Percentiles rank a stretch among this genome's conserved stretches.
Conservation (phyloP, 2,329 filamentous ascomycete species). For the Pestalotiopsis sp. region DNA sequence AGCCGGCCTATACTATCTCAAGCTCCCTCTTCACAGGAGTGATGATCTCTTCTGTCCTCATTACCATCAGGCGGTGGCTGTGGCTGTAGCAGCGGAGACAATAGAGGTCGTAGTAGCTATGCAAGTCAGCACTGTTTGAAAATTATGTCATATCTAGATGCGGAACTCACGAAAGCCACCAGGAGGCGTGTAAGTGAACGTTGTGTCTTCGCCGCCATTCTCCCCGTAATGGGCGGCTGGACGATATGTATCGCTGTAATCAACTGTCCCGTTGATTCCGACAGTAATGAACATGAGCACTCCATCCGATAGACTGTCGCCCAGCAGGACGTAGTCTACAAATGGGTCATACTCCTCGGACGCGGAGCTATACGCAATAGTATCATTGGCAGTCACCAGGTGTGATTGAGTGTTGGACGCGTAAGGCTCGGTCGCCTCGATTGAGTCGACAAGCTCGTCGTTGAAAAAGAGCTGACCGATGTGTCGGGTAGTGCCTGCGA, state of each 20-base stretch:
- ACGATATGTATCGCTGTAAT: conserved; percentile 20
- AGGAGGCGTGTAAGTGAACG: too few relatives aligned
- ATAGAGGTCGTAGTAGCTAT: too few relatives aligned
- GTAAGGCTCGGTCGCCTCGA: conserved; percentile 52
- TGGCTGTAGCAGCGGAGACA: too few relatives aligned
- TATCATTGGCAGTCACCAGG: conserved; percentile 38
- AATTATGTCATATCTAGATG: too few relatives aligned
- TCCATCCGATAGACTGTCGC: conserved; percentile 51
- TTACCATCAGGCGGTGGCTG: too few relatives aligned
- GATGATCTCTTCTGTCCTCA: too few relatives aligned
- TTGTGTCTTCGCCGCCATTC: conserved; percentile 19
- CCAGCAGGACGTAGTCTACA: conserved; percentile 58
- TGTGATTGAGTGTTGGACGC: conserved; percentile 53
- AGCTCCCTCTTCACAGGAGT: too few relatives aligned
- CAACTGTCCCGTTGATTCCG: conserved; percentile 44
- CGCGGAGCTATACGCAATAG: too few relatives aligned
- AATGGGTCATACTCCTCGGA: conserved; percentile 42
- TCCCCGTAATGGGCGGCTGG: conserved; percentile 24
- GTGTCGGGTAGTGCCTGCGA: conserved; percentile 54
- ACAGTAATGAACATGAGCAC: conserved; percentile 54
- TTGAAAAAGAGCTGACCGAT: conserved; percentile 65
- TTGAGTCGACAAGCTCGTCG: conserved; percentile 51
- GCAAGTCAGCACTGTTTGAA: too few relatives aligned
- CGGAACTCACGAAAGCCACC: too few relatives aligned
- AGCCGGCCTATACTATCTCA: too few relatives aligned